phyloP scores from a whole-genome alignment of 306 rosid species.

The Trichosanthes cucumerina region DNA sequence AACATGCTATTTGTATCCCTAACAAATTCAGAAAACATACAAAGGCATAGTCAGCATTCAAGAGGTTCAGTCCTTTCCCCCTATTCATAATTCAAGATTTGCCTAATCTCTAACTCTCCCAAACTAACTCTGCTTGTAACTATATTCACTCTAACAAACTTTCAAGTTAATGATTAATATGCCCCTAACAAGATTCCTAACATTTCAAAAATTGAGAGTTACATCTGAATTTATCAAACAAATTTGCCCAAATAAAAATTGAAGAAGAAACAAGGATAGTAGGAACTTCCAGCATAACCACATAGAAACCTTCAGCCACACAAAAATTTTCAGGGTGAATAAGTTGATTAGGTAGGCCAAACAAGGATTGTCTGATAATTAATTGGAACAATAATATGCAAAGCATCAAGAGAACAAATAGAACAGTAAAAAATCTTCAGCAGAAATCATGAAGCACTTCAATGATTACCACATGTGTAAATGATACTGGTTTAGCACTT shows the following conservation, averaged over 20 bases:
- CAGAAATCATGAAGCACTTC: slow-evolving; percentile 5
- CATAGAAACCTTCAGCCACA: not conserved
- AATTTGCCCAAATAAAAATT: not conserved
- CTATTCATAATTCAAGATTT: not conserved
- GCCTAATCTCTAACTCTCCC: not conserved
- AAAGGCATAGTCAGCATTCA: not conserved
- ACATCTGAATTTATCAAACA: not conserved
- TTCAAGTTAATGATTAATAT: not conserved
- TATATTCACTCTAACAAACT: not conserved
- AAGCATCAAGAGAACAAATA: not conserved
- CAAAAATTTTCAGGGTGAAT: not conserved
- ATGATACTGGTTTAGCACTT: slow-evolving; percentile 52
- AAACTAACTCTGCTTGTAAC: not conserved
- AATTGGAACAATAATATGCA: not conserved
- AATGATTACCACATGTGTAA: slow-evolving; percentile 75
- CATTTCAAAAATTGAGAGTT: not conserved
- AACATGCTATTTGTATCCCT: not conserved
- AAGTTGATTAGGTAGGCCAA: not conserved
- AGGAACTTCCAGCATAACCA: not conserved
- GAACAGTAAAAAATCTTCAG: not conserved
- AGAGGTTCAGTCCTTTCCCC: not conserved
- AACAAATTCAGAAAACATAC: not conserved
- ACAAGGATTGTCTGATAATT: not conserved
- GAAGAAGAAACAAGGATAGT: not conserved
- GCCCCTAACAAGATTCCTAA: not conserved